These are phyloP conservation scores for Ogataea pilisensis DNA, from an alignment of 805 yeast species.

Conservation along the genomic window DNA sequence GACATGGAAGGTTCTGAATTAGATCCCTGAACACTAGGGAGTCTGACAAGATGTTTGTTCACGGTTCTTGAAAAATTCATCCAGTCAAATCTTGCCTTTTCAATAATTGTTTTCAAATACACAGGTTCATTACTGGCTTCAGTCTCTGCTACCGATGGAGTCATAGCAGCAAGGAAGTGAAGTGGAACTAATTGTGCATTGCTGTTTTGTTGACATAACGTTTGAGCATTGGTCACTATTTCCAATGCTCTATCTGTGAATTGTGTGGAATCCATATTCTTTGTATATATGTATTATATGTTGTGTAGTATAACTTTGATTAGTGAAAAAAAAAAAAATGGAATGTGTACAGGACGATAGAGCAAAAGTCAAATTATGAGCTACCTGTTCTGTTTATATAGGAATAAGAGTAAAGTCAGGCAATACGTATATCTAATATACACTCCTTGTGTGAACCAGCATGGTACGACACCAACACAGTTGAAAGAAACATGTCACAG, in stretches of 20 bases:
- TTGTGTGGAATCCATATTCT: constrained; percentile 61
- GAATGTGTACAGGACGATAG: no score
- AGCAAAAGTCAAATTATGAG: no score
- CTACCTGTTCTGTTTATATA: neutral
- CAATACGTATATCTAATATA: no score
- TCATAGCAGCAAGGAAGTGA: constrained; percentile 89
- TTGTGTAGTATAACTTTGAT: neutral
- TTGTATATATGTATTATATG: neutral
- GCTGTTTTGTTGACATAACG: constrained; percentile 78
- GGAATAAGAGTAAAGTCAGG: no score
- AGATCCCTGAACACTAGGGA: constrained; percentile 87
- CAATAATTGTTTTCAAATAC: constrained; percentile 77
- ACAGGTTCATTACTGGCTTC: constrained; percentile 47
- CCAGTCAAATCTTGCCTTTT: constrained; percentile 88
- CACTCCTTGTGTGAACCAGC: no score
- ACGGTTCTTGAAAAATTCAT: constrained; percentile 71
- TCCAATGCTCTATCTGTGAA: constrained; percentile 91
- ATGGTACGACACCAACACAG: no score
- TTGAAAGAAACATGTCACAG: no score
- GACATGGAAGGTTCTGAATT: constrained; percentile 78
- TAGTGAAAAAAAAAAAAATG: neutral
- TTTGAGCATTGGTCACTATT: constrained; percentile 72
- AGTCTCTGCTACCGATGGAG: constrained; percentile 52
- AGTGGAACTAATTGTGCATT: constrained; percentile 84
- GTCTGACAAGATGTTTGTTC: constrained; percentile 73